Evolutionary conservation across 192 early-diverging fungal genomes (phyloP).

Genomic region (Coemansia sp.): DNA sequence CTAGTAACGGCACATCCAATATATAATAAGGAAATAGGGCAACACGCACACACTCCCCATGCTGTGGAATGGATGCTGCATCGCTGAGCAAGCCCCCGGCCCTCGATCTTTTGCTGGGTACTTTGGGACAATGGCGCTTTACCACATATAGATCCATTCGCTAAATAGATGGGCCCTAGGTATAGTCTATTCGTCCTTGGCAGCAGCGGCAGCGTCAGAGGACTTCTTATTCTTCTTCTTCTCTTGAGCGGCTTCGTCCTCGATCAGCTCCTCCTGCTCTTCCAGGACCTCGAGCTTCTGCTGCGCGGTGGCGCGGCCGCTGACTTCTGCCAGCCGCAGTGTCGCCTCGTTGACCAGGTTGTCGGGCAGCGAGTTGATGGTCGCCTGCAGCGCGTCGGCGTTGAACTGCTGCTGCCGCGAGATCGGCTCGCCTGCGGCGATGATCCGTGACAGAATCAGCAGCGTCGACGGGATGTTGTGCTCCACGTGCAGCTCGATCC

Average conservation of each 20-base stretch:
- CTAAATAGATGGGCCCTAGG: too few species aligned
- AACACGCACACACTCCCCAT: too few species aligned
- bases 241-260: slow-evolving; percentile 89
- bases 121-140: too few species aligned
- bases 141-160: too few species aligned
- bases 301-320: slow-evolving; percentile 85
- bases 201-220: slow-evolving; percentile 42
- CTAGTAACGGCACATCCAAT: too few species aligned
- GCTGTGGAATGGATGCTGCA: too few species aligned
- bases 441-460: slow-evolving; percentile 85
- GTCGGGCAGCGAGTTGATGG: slow-evolving; percentile 84
- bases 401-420: slow-evolving; percentile 70
- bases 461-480: slow-evolving; percentile 89
- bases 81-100: too few species aligned
- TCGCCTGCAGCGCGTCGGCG: slow-evolving; percentile 86
- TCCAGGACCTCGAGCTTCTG: slow-evolving; percentile 91
- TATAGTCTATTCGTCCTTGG: too few species aligned
- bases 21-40: too few species aligned
- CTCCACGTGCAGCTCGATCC: slow-evolving; percentile 90
- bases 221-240: slow-evolving; percentile 50
- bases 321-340: slow-evolving; percentile 78
- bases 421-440: slow-evolving; percentile 67
- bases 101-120: too few species aligned
- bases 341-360: slow-evolving; percentile 85
- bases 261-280: slow-evolving; percentile 95